These are phyloP conservation scores for Austroboletus eburneus DNA, from an alignment of 768 basidiomycete genomes.

Conservation along the genomic window DNA sequence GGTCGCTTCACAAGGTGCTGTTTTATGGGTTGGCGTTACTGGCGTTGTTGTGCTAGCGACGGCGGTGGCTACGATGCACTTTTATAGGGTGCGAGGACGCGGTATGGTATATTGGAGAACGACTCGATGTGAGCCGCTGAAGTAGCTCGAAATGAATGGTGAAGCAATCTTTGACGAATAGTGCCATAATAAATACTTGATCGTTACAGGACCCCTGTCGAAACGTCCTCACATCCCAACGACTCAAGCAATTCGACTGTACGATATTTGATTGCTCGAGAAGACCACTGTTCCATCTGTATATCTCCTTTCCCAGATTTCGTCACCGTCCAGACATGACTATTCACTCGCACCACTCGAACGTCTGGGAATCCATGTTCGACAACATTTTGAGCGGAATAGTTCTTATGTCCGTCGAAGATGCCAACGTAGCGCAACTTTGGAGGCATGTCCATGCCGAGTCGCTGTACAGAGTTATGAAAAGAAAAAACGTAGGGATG, in stretches of 20 bases:
- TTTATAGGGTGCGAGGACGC: too few species aligned
- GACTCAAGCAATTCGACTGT: slow-evolving; percentile 62
- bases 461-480: slow-evolving; percentile 39
- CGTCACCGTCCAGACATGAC: slow-evolving; percentile 51
- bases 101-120: too few species aligned
- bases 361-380: slow-evolving; percentile 62
- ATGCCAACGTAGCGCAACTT: slow-evolving; percentile 52
- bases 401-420: slow-evolving; percentile 39
- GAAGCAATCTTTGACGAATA: too few species aligned
- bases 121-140: too few species aligned
- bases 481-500: background rate
- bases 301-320: slow-evolving; percentile 28
- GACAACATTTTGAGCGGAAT: slow-evolving; percentile 37
- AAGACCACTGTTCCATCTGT: slow-evolving; percentile 50
- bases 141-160: too few species aligned
- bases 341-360: slow-evolving; percentile 50
- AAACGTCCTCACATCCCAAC: slow-evolving; percentile 56
- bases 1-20: too few species aligned
- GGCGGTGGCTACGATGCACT: too few species aligned
- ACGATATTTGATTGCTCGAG: slow-evolving; percentile 47
- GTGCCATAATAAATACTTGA: too few species aligned
- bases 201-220: slow-evolving; percentile 26
- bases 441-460: slow-evolving; percentile 54
- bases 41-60: too few species aligned
- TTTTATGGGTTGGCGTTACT: too few species aligned